Percentiles rank a stretch among this genome's conserved stretches.
These are phyloP conservation scores for Tolypocladium guangdongense DNA, from an alignment of 2,329 filamentous ascomycete species.

Conservation along the genomic window DNA sequence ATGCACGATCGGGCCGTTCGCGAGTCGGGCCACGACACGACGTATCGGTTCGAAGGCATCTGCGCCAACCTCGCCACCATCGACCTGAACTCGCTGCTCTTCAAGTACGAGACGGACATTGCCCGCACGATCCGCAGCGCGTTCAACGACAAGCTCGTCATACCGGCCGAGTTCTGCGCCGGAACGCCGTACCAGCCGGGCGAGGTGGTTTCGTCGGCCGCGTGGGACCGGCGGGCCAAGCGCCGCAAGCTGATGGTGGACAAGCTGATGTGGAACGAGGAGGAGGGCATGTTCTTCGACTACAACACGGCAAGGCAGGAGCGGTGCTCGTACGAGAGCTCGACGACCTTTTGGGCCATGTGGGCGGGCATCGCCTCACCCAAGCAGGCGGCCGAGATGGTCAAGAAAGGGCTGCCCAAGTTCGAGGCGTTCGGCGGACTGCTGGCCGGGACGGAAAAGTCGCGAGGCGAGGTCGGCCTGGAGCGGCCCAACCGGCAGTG, in stretches of 20 bases:
- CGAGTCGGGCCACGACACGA: conserved; percentile 94
- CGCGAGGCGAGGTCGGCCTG: conserved; percentile 67
- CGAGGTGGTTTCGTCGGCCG: conserved; percentile 68
- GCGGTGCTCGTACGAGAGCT: conserved; percentile 76
- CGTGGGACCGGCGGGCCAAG: conserved; percentile 84
- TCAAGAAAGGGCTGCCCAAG: conserved; percentile 69
- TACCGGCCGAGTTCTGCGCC: conserved; percentile 73
- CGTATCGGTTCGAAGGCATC: conserved; percentile 80
- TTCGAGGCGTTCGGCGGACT: conserved; percentile 85
- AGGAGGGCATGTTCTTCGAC: conserved; percentile 94
- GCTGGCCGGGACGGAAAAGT: conserved; percentile 80
- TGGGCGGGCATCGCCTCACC: conserved; percentile 88
- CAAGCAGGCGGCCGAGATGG: conserved; percentile 73
- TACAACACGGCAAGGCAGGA: conserved; percentile 79
- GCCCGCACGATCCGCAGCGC: conserved; percentile 71
- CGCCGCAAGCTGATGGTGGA: conserved; percentile 77
- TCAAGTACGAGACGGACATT: conserved; percentile 96
- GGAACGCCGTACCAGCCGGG: conserved; percentile 51
- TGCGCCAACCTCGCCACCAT: conserved; percentile 86
- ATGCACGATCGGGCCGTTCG: conserved; percentile 90
- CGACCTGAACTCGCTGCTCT: conserved; percentile 86
- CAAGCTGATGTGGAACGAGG: conserved; percentile 87
- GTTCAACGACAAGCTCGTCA: conserved; percentile 72
- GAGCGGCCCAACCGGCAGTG: conserved; percentile 90
- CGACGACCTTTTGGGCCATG: conserved; percentile 93